Evolutionary conservation across 257 asterid species (phyloP), one percentile per base, ranked within the genome.

Genomic region (Avicennia marina): DNA sequence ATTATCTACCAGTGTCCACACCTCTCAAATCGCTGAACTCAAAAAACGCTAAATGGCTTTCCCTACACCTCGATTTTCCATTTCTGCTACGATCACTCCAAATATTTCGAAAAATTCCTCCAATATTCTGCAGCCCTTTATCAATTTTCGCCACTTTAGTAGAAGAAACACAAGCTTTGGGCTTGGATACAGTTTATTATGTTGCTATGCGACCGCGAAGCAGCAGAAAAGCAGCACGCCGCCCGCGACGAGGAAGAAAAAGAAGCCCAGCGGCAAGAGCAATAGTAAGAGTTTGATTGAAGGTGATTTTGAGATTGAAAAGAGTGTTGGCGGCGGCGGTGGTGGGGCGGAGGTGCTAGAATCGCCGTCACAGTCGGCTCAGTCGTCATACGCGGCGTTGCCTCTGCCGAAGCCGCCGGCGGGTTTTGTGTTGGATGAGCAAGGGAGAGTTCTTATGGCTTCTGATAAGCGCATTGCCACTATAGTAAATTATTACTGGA

Each of bases 361-460:
- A 62, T 69, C 76, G 6, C 68, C 70, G 39, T 62, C 75, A 6
- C 57, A 72, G 17, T 67, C 70, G 36, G 44, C 51, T 7, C 49
- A 50, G 59, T 45, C 83, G 36, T 73, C 78, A 3, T 74, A 75
- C 58, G 29, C 81, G 61, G 69, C 85, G 58, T 72, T 89, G 65
- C 87, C 95, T 19, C 73, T 87, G 63, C 96, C 98, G 13, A 90
- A 90, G 10, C 98, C 98, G 0, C 96, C 98, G 18, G 98, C 98
- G 6, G 96, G 98, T n/a, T 90, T 90, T 52, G 81, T 84, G 43
- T 49, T 90, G 64, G 95, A 87, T 56, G 98, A 81, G 20, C 87
- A 87, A 71, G 96, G 96, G 63, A 81, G 71, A 45, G 95, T 87
- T 63, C 78, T 90, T 34, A 66, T 85, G 94, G 98, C 89, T 67